Evolutionary conservation across 1,284 basidiomycete species (phyloP).

Genomic region (Neolentinus lepideus): DNA sequence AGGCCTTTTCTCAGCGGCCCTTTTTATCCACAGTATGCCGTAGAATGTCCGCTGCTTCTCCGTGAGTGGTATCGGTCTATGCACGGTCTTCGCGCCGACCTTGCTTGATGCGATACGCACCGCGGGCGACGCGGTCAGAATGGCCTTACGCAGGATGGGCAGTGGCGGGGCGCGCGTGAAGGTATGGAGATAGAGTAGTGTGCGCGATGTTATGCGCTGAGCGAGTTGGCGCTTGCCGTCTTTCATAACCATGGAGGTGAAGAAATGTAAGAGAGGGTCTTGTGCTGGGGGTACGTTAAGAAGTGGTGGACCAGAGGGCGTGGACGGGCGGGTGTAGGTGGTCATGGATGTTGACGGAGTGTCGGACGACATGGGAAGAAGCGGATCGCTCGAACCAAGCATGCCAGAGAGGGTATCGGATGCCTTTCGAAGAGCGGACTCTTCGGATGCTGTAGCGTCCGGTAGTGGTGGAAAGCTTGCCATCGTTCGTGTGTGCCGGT

Average conservation of each 20-base stretch:
- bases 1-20: conserved; percentile 42
- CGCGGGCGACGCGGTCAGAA: conserved; percentile 60
- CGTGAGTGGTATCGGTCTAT: conserved; percentile 61
- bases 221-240: conserved; percentile 69
- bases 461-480: neutral
- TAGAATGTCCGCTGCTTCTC: conserved; percentile 71
- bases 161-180: conserved; percentile 70
- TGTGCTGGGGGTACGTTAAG: conserved; percentile 63
- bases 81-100: conserved; percentile 53
- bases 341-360: neutral
- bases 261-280: conserved; percentile 72
- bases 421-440: neutral
- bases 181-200: conserved; percentile 65
- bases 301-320: neutral
- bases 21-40: conserved; percentile 63
- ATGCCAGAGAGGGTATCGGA: neutral
- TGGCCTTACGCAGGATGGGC: conserved; percentile 69
- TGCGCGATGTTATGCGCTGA: conserved; percentile 46
- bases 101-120: conserved; percentile 47
- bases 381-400: neutral
- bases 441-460: neutral
- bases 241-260: conserved; percentile 60
- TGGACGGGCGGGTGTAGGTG: neutral
- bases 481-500: neutral
- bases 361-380: neutral